Evolutionary conservation across 305 asterid species (phyloP).

Genomic region (Fraxinus platypoda): DNA sequence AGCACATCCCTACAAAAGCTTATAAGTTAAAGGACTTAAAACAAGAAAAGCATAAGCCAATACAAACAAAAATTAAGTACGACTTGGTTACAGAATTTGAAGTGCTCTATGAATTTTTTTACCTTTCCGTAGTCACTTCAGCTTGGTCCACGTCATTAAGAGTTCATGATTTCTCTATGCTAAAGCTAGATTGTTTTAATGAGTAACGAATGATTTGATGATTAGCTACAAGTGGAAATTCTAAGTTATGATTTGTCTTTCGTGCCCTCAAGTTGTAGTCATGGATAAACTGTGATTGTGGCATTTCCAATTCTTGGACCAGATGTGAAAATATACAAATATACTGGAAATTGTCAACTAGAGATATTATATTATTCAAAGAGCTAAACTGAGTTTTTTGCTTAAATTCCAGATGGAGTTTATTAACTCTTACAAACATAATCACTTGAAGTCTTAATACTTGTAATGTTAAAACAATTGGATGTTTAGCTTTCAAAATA

Average conservation of each 20-base stretch:
- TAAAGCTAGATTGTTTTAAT: not conserved
- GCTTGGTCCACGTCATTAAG: not conserved
- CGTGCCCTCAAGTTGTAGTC: not conserved
- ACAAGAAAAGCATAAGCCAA: not conserved
- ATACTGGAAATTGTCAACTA: not conserved
- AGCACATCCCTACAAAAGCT: slow-evolving; percentile 66
- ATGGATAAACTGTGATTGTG: not conserved
- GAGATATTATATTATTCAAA: not conserved
- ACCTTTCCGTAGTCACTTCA: not conserved
- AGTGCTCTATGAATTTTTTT: not conserved
- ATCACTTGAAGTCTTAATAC: not conserved
- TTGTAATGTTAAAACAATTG: not conserved
- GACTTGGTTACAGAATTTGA: not conserved
- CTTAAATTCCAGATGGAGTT: not conserved
- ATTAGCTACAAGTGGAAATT: not conserved
- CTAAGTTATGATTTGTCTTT: not conserved
- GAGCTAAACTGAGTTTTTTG: not conserved
- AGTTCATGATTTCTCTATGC: not conserved
- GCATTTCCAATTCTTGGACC: not conserved
- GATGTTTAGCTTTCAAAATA: not conserved
- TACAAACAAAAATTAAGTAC: not conserved
- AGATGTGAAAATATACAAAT: not conserved
- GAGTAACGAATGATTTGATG: not conserved
- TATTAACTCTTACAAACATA: not conserved
- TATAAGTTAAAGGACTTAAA: slow-evolving; percentile 22